Evolutionary conservation across 2,329 filamentous ascomycete genomes (phyloP).

Genomic region (Monosporascus sp.): DNA sequence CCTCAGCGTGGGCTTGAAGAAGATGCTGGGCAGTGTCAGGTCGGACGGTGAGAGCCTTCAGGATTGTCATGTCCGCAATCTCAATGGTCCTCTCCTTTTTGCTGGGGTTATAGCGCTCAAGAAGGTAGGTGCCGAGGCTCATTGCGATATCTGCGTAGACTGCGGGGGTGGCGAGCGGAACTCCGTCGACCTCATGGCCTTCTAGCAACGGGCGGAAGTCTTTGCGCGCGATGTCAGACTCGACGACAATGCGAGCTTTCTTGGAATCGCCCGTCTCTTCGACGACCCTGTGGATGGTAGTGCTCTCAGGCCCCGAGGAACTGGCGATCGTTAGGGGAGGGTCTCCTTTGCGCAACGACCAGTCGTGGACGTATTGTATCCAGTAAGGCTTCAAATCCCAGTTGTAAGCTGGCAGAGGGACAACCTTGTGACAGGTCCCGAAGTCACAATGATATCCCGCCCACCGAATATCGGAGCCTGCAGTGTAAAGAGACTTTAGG

Average conservation of each 20-base stretch:
- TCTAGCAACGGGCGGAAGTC: slow-evolving; percentile 49
- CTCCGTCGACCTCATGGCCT: slow-evolving; percentile 26
- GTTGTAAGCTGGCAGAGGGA: slow-evolving; percentile 53
- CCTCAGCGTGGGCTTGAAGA: slow-evolving; percentile 43
- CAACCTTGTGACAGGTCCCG: slow-evolving; percentile 44
- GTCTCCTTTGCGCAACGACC: slow-evolving; percentile 56
- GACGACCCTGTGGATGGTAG: slow-evolving; percentile 19
- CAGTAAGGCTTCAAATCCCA: slow-evolving; percentile 58
- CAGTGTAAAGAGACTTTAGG: slow-evolving; percentile 40
- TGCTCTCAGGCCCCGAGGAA: slow-evolving; percentile 6
- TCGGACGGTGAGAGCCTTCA: slow-evolving; percentile 43
- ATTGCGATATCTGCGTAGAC: slow-evolving; percentile 58
- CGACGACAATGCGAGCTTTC: slow-evolving; percentile 44
- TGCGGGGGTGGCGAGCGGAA: slow-evolving; percentile 30
- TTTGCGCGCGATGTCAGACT: slow-evolving; percentile 48
- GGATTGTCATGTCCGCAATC: slow-evolving; percentile 40
- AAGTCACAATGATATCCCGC: slow-evolving; percentile 53
- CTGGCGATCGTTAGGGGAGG: slow-evolving; percentile 18
- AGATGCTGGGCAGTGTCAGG: slow-evolving; percentile 33
- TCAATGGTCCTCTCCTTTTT: slow-evolving; percentile 40
- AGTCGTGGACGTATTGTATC: slow-evolving; percentile 45
- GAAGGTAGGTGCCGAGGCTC: slow-evolving; percentile 51
- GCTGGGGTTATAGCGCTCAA: slow-evolving; percentile 42
- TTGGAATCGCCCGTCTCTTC: slow-evolving; percentile 29
- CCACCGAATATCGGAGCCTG: slow-evolving; percentile 41